Conservation (phyloP, 1,139 yeast genomes). For the Tardiomyces blankii region DNA sequence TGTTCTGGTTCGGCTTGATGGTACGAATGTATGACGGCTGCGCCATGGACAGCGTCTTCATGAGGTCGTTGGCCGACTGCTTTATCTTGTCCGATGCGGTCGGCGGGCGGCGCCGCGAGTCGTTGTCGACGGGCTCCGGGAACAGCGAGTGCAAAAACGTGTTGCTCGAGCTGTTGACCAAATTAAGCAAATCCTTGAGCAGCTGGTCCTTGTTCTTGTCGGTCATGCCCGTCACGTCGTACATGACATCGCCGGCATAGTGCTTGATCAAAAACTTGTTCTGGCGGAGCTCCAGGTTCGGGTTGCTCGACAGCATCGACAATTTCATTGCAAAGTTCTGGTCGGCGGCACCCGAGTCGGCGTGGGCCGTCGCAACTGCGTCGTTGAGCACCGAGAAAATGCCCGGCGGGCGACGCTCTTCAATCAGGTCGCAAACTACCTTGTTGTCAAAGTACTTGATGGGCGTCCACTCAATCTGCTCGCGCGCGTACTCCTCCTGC, state of each 20-base stretch:
- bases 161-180: constrained; percentile 63
- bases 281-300: constrained; percentile 83
- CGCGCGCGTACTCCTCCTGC: constrained; percentile 94
- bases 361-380: constrained; percentile 97
- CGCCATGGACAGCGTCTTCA: constrained; percentile 78
- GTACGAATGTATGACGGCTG: constrained; percentile 97
- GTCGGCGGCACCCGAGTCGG: constrained; percentile 94
- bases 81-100: constrained; percentile 97
- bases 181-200: constrained; percentile 76
- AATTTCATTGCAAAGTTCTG: constrained; percentile 91
- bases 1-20: constrained; percentile 92
- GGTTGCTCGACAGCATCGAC: constrained; percentile 70
- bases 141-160: constrained; percentile 55
- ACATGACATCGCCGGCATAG: constrained; percentile 97
- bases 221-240: constrained; percentile 84
- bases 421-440: constrained; percentile 94
- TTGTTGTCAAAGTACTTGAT: constrained; percentile 93
- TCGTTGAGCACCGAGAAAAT: constrained; percentile 94
- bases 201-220: constrained; percentile 95
- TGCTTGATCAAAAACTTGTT: constrained; percentile 86
- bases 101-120: constrained; percentile 63
- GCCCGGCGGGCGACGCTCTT: constrained; percentile 92
- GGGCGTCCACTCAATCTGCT: constrained; percentile 95
- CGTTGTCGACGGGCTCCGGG: constrained; percentile 68
- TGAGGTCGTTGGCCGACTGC: constrained; percentile 80